These are phyloP conservation scores for Taphrina pruni DNA, from an alignment of 1,139 yeast species.

Conservation along the genomic window DNA sequence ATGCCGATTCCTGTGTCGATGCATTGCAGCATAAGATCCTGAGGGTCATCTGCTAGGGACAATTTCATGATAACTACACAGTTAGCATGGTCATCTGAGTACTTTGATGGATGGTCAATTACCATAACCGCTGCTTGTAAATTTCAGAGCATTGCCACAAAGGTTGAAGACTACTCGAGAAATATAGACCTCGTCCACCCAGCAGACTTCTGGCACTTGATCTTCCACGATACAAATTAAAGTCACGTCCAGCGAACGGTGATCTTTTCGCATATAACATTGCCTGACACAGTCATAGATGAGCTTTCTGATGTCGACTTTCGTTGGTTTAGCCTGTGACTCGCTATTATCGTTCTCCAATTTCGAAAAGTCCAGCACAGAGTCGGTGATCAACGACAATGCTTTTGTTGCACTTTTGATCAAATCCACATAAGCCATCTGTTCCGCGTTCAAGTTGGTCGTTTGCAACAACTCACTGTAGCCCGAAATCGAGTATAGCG, in stretches of 20 bases:
- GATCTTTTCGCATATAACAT: conserved; percentile 67
- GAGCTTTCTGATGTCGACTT: conserved; percentile 87
- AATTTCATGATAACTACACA: conserved; percentile 17
- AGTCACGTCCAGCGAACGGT: conserved; percentile 79
- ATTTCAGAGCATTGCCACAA: conserved; percentile 87
- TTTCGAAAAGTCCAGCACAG: conserved; percentile 85
- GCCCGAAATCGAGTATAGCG: conserved; percentile 90
- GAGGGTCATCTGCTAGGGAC: conserved; percentile 20
- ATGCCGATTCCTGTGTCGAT: conserved; percentile 78
- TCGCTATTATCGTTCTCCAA: conserved; percentile 57
- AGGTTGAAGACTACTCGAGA: conserved; percentile 82
- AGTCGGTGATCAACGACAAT: conserved; percentile 80
- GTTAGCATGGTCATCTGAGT: not conserved
- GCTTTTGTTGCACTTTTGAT: conserved; percentile 80
- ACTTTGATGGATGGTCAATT: not conserved
- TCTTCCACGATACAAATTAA: conserved; percentile 53
- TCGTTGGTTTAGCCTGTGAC: conserved; percentile 75
- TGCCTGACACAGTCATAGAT: conserved; percentile 88
- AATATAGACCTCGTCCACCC: conserved; percentile 84
- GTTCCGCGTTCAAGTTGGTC: conserved; percentile 85
- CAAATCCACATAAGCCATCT: conserved; percentile 85
- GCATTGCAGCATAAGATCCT: conserved; percentile 48
- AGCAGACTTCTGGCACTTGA: conserved; percentile 68
- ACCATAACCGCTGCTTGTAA: conserved; percentile 71
- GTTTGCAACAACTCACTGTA: conserved; percentile 89